Percentiles rank a stretch among this genome's conserved stretches.
These are phyloP conservation scores for Curvularia sp. DNA, from an alignment of 2,329 filamentous ascomycete genomes.

Conservation along the genomic window DNA sequence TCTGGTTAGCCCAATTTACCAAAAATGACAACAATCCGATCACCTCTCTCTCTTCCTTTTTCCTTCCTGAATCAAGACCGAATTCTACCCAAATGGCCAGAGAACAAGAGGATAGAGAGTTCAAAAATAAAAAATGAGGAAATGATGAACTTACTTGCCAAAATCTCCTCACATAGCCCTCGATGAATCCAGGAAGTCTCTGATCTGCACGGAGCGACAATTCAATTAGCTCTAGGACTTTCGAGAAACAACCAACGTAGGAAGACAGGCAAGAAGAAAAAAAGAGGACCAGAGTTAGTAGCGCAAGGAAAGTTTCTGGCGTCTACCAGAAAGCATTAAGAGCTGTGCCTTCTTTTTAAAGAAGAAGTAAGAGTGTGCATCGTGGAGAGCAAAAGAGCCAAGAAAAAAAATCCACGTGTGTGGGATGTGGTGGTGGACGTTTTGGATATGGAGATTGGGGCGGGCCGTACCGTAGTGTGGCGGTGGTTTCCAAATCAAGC, in stretches of 20 bases:
- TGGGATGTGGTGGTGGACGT: too few species aligned
- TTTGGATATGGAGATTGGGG: not conserved
- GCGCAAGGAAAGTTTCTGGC: too few species aligned
- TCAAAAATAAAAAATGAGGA: too few species aligned
- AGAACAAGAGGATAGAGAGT: too few species aligned
- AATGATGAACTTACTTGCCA: constrained; percentile 78
- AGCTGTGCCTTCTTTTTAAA: too few species aligned
- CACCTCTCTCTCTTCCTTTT: not conserved
- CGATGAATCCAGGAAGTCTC: constrained; percentile 86
- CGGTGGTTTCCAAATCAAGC: constrained; percentile 97
- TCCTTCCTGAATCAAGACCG: not conserved
- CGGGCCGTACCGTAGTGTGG: constrained; percentile 80
- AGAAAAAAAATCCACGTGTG: too few species aligned
- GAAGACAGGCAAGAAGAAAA: not conserved
- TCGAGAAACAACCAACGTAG: not conserved
- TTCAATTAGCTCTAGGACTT: not conserved
- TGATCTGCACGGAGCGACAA: constrained; percentile 64
- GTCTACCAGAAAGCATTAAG: too few species aligned
- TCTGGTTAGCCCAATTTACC: not conserved
- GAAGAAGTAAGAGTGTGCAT: too few species aligned
- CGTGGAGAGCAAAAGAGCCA: too few species aligned
- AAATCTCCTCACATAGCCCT: constrained; percentile 91
- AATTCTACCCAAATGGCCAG: too few species aligned
- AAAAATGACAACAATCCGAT: too few species aligned
- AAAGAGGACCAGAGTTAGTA: too few species aligned